A percentile compares a stretch with the other conserved stretches of the same genome.
Evolutionary conservation across 2,329 filamentous ascomycete genomes (phyloP).

Genomic region (Diplodia seriata): DNA sequence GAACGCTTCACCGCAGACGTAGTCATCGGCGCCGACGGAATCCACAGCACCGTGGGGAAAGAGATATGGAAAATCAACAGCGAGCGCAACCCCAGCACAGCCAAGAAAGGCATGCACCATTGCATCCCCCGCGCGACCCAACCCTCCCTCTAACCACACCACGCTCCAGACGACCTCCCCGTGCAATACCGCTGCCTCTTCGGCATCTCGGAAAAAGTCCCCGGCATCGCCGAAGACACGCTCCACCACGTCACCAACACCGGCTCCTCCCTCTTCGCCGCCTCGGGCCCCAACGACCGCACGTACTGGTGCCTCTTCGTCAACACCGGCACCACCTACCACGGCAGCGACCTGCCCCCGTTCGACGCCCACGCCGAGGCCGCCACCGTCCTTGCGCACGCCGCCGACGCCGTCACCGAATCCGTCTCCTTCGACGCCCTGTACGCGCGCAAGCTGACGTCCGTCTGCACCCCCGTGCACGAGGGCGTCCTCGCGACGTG

Average conservation of each 20-base stretch:
- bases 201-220: conserved; percentile 8
- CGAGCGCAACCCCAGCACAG: background rate
- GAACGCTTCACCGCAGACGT: conserved; percentile 9
- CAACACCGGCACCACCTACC: background rate
- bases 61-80: background rate
- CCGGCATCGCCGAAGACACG: conserved; percentile 4
- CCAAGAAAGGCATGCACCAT: background rate
- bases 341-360: conserved; percentile 9
- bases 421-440: conserved; percentile 8
- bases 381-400: background rate
- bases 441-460: background rate
- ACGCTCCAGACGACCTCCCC: background rate
- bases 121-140: too few species aligned
- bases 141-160: background rate
- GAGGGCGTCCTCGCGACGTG: conserved; percentile 1
- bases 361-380: background rate
- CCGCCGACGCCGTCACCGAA: background rate
- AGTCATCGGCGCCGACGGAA: conserved; percentile 30
- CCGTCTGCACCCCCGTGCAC: conserved; percentile 12
- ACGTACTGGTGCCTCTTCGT: conserved; percentile 18
- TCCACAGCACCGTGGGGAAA: conserved; percentile 10
- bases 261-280: conserved; percentile 4
- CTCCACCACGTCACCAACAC: conserved; percentile 15
- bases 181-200: conserved; percentile 14
- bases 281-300: conserved; percentile 3